Base-by-base conservation (phyloP, 345 rosid species). In the Aquilaria malaccensis region DNA sequence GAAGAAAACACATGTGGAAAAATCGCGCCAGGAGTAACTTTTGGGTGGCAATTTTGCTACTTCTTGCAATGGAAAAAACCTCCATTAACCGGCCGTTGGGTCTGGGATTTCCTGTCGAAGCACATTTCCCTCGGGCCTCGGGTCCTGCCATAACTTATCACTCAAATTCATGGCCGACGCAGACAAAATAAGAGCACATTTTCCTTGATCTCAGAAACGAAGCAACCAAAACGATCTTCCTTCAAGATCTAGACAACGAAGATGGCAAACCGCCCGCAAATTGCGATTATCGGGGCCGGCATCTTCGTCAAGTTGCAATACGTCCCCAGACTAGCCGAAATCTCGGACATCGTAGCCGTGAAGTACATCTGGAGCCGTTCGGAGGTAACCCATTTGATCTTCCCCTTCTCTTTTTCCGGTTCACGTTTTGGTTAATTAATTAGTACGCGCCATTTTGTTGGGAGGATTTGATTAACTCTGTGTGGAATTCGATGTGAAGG, bases 281-380 rank as follows among this genome's bases (percentile, higher is more conserved):
- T 94, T 32, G 97, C 96, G 11, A 77, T 94, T 65, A 73, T 87
- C 55, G 99, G 97, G 56, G 95, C 95, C 37, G 99, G 97, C 62
- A 94, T 85, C 84, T 94, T 89, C 81, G 97, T 89, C 50, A 90
- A 78, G 61, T 79, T 85, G 32, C 96, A 87, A 58, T 94, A 94
- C 79, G 78, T 94, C 58, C 96, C 99, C 0, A 73, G 94, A 53
- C 80, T 89, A 9, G 73, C 92, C 48, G 97, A 94, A 83, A 87
- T 94, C 77, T 81, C 98, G 48, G 65, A 85, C 83, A 85, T 85
- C 64, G 62, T 94, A 55, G 56, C 49, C 65, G 74, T 89, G 56
- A 85, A 77, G 65, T 71, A 77, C 59, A 89, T 93, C 56, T 93
- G 98, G 98, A 93, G 98, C 74, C 96, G 98, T 48, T 60, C 88